Base-by-base conservation (phyloP, 768 basidiomycete species). In the Tulasnella sp. region DNA sequence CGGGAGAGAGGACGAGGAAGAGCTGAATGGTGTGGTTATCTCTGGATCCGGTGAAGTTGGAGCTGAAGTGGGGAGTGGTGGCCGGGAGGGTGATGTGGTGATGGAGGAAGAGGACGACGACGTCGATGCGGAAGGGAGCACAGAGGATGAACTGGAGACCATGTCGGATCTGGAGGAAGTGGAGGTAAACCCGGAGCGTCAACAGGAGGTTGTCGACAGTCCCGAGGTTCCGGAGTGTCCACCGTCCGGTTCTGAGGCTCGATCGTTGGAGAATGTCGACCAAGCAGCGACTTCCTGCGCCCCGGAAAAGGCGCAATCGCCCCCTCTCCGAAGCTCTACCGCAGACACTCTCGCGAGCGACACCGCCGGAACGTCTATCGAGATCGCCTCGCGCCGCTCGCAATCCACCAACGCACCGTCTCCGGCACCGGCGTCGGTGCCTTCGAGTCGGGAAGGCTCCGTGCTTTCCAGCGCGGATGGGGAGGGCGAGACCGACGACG, bases 41-140 rank as follows among this genome's bases (percentile, higher is more conserved):
- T 49, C n/a, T 49, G 29, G 2, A 0, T 1, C n/a, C 58, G 25
- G 29, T 4, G 58, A n/a, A 3, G 25, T 64, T 31, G 3, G 14
- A n/a, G 58, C 4, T n/a, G n/a, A n/a, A 11, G 58, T n/a, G 8
- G 4, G 17, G 17, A 15, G 12, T 25, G 58, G 5, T 6, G 1
- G n/a, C 45, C 45, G 17, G 2, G 45, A 49, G 5, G 45, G 45
- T 19, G 45, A 49, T 22, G 45, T 22, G 45, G 45, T 22, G 45
- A 49, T 64, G 40, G 71, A 49, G 25, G 39, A n/a, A 3, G 71
- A 45, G 1, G 71, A 40, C 15, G 71, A 72, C 1, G 71, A 72
- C 14, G 34, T 72, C 36, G 71, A 72, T 25, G 71, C 71, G 5
- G 71, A 72, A n/a, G 71, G 71, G 15, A 72, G 71, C 42, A 72